Conservation (phyloP, 192 early-diverging fungal genomes). For the Podila clonocystis region DNA sequence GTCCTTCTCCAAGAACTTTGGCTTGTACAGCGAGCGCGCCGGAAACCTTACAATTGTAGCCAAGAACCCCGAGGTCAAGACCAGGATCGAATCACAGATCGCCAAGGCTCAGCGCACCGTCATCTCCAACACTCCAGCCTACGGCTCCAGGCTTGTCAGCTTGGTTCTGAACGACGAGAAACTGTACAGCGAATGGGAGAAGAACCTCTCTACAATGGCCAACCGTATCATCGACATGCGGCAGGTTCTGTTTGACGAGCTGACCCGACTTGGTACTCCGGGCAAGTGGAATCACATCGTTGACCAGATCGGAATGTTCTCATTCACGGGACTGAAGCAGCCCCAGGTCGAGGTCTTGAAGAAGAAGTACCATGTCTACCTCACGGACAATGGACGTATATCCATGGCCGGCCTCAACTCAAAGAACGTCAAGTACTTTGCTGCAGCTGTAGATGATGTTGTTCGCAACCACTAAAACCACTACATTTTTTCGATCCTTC, state of each 20-base stretch:
- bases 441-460: constrained; percentile 89
- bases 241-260: constrained; percentile 65
- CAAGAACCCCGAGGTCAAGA: constrained; percentile 57
- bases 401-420: constrained; percentile 94
- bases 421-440: constrained; percentile 89
- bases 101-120: constrained; percentile 84
- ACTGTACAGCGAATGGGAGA: constrained; percentile 87
- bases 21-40: constrained; percentile 91
- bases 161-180: constrained; percentile 83
- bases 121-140: constrained; percentile 92
- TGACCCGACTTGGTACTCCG: constrained; percentile 82
- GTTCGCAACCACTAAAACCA: constrained; percentile 68
- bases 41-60: constrained; percentile 89
- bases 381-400: constrained; percentile 96
- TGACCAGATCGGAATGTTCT: constrained; percentile 99
- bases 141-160: constrained; percentile 89
- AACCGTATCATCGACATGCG: constrained; percentile 93
- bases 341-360: constrained; percentile 82
- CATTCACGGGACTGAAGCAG: constrained; percentile 88
- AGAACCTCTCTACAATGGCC: constrained; percentile 84
- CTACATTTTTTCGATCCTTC: too few relatives aligned
- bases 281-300: constrained; percentile 96
- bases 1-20: constrained; percentile 99
- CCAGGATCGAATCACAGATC: constrained; percentile 80
- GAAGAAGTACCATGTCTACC: constrained; percentile 90